Evolutionary conservation across 1,284 basidiomycete species (phyloP).

Genomic region (Leucoagaricus sp.): DNA sequence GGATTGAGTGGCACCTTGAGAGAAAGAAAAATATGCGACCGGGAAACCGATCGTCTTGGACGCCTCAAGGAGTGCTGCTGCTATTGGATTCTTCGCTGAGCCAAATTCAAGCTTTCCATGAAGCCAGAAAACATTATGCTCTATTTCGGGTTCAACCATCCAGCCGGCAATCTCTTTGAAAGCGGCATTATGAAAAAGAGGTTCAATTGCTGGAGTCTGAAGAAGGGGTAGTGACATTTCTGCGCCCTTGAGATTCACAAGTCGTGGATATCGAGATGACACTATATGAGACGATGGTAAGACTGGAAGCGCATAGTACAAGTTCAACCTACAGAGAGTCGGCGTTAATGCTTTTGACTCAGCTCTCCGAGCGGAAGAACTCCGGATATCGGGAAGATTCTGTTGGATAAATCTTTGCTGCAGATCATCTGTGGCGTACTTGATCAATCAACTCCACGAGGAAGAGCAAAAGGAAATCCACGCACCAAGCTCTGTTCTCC

Average conservation of each 20-base stretch:
- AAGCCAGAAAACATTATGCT: slow-evolving; percentile 8
- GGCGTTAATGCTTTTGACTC: not conserved
- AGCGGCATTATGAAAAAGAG: not conserved
- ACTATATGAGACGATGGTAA: not conserved
- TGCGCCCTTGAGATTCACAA: not conserved
- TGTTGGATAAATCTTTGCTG: no score
- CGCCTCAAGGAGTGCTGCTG: slow-evolving; percentile 1
- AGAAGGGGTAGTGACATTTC: not conserved
- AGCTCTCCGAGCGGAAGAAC: not conserved
- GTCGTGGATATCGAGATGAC: not conserved
- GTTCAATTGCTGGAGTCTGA: not conserved
- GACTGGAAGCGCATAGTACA: not conserved
- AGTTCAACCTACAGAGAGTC: not conserved
- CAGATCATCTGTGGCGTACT: no score
- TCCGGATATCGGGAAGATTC: not conserved
- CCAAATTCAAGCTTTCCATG: not conserved
- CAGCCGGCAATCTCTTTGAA: slow-evolving; percentile 5
- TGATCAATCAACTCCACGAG: no score
- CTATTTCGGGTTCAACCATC: slow-evolving; percentile 1
- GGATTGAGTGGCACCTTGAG: not conserved
- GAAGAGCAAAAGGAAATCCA: no score
- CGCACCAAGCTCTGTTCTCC: not conserved
- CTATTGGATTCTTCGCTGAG: not conserved
- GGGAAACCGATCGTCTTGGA: not conserved
- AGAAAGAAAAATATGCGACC: slow-evolving; percentile 7